These are phyloP conservation scores for Sonneratia alba DNA, from an alignment of 345 rosid species.

Conservation along the genomic window DNA sequence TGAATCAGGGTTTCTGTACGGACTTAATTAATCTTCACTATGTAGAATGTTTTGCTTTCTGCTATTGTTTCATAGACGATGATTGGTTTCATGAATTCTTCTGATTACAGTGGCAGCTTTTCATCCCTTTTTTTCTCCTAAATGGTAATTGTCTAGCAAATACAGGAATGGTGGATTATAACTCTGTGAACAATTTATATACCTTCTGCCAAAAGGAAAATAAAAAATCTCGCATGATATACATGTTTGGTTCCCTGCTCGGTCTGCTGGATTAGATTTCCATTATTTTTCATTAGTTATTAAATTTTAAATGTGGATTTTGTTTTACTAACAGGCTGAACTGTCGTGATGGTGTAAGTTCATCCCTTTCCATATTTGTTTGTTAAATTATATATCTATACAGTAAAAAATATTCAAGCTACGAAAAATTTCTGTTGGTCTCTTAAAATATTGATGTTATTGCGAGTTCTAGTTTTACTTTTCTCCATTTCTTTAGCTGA, in stretches of 20 bases:
- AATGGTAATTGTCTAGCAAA: background rate
- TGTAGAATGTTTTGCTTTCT: background rate
- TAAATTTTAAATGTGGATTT: background rate
- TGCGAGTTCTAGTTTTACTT: too few relatives aligned
- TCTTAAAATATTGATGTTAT: too few relatives aligned
- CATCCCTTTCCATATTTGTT: background rate
- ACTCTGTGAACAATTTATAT: too few relatives aligned
- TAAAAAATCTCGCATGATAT: background rate
- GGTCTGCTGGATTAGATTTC: background rate
- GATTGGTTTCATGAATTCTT: background rate
- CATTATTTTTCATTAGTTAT: background rate
- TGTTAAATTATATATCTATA: background rate
- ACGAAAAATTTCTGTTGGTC: background rate
- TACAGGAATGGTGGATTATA: background rate
- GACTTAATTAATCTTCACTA: background rate
- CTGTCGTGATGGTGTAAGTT: background rate
- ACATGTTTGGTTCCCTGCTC: background rate
- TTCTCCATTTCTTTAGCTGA: background rate
- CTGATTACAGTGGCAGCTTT: background rate
- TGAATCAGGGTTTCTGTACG: background rate
- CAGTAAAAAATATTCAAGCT: background rate
- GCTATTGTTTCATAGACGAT: background rate
- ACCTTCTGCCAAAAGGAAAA: background rate
- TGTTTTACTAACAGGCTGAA: background rate
- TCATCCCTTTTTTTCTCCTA: background rate